phyloP scores from a whole-genome alignment of 805 yeast genomes.

The Metschnikowia lochheadii region DNA sequence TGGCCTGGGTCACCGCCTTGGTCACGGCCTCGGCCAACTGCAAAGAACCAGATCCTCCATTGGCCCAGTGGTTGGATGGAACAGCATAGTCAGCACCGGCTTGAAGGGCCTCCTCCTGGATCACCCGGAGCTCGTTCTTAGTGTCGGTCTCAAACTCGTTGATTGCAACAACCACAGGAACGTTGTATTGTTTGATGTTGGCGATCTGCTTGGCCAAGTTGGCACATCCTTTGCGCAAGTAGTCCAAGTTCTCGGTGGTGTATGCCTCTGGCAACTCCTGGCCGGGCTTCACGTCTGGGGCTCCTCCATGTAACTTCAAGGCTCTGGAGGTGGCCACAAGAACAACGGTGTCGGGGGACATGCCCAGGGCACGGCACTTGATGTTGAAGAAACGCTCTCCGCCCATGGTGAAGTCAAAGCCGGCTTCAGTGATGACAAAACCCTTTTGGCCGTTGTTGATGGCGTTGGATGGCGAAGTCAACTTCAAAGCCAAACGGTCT shows the following conservation, averaged over 20 bases:
- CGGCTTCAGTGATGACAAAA: conserved; percentile 95
- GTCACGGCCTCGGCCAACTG: conserved; percentile 81
- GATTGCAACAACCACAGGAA: conserved; percentile 93
- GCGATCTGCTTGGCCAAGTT: conserved; percentile 87
- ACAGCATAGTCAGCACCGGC: conserved; percentile 96
- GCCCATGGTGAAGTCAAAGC: conserved; percentile 98
- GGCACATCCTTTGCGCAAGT: conserved; percentile 74
- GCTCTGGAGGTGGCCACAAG: conserved; percentile 96
- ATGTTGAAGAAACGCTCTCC: conserved; percentile 96
- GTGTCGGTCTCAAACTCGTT: conserved; percentile 84
- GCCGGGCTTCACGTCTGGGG: conserved; percentile 95
- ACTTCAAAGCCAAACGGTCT: conserved; percentile 86
- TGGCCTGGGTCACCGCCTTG: conserved; percentile 48
- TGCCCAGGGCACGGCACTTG: conserved; percentile 89
- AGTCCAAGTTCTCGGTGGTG: conserved; percentile 72
- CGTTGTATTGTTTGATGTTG: conserved; percentile 78
- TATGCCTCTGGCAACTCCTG: conserved; percentile 80
- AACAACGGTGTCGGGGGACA: conserved; percentile 84
- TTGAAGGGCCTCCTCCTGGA: conserved; percentile 71
- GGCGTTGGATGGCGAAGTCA: conserved; percentile 54
- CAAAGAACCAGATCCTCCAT: conserved; percentile 90
- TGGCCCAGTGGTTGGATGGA: conserved; percentile 89
- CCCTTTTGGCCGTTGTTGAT: conserved; percentile 53
- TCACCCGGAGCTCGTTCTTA: conserved; percentile 71
- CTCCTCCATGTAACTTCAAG: conserved; percentile 96